phyloP scores from a whole-genome alignment of 352 stramenopile genomes.

The Globisporangium nodosum region DNA sequence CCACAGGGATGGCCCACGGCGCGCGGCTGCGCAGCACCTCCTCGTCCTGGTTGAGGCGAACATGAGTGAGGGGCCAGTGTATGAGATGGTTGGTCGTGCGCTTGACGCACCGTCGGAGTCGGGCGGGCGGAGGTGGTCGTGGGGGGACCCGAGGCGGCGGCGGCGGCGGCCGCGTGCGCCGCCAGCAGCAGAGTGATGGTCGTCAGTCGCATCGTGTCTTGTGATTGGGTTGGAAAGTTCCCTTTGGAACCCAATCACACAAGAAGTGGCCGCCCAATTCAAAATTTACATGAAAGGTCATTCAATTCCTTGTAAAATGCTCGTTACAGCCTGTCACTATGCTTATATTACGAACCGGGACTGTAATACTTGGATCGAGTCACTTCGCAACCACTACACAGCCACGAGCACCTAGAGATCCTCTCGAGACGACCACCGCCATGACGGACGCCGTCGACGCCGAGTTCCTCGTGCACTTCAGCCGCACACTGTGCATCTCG shows the following conservation, averaged over 20 bases:
- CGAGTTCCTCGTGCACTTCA: conserved; percentile 81
- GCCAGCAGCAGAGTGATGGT: not conserved
- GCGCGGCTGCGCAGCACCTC: conserved; percentile 2
- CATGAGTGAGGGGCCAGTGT: no score
- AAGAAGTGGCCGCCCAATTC: no score
- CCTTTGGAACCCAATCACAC: no score
- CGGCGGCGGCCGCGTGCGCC: not conserved
- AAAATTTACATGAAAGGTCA: no score
- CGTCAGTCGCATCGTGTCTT: not conserved
- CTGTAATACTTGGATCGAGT: no score
- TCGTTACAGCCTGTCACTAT: no score
- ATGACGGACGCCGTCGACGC: conserved; percentile 33
- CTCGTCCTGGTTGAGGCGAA: not conserved
- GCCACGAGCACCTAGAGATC: not conserved
- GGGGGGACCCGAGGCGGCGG: no score
- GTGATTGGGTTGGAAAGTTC: no score
- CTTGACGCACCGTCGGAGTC: not conserved
- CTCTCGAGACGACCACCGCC: not conserved
- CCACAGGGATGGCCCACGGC: conserved; percentile 2
- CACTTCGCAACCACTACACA: no score
- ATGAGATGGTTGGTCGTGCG: not conserved
- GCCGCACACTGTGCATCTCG: conserved; percentile 66
- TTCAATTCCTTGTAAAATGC: no score
- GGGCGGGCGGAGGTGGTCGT: not conserved
- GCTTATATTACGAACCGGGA: no score